Conservation (phyloP, 1,284 basidiomycete genomes). For the Ceratobasidium sp. region DNA sequence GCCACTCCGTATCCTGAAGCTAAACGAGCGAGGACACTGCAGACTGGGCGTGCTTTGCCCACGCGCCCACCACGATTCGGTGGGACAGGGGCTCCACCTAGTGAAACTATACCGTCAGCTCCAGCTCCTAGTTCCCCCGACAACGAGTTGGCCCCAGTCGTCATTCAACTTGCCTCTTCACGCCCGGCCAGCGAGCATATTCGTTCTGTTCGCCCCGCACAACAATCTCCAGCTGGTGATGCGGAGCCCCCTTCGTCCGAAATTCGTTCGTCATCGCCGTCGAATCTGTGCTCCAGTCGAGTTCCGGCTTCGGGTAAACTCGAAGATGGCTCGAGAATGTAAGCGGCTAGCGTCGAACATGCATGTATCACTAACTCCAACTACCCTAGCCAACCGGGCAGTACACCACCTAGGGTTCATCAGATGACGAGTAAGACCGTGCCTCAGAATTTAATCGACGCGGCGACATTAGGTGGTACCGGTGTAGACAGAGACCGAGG, state of each 20-base stretch:
- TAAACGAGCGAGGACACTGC: conserved; percentile 32
- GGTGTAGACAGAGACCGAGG: conserved; percentile 32
- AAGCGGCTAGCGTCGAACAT: conserved; percentile 20
- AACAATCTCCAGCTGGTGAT: conserved; percentile 6
- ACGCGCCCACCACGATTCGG: conserved; percentile 44
- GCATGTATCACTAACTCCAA: conserved; percentile 46
- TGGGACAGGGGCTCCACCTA: conserved; percentile 44
- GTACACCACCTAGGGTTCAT: conserved; percentile 33
- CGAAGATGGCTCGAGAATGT: conserved; percentile 21
- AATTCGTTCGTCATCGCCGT: conserved; percentile 9
- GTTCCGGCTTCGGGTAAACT: neutral
- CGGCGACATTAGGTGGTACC: conserved; percentile 15
- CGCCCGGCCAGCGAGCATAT: neutral
- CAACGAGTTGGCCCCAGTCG: conserved; percentile 12
- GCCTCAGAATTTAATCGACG: conserved; percentile 36
- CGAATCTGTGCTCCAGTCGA: conserved; percentile 9
- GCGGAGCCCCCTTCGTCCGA: conserved; percentile 2
- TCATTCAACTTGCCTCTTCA: conserved; percentile 27
- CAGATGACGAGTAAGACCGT: conserved; percentile 40
- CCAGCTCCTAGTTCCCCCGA: conserved; percentile 20
- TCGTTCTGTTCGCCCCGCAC: conserved; percentile 5
- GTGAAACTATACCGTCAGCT: conserved; percentile 35
- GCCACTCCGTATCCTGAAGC: conserved; percentile 7
- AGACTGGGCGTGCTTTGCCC: conserved; percentile 16
- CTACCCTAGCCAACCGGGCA: conserved; percentile 13